phyloP scores from a whole-genome alignment of 140 eudicot genomes.

The Oenanthe javanica region DNA sequence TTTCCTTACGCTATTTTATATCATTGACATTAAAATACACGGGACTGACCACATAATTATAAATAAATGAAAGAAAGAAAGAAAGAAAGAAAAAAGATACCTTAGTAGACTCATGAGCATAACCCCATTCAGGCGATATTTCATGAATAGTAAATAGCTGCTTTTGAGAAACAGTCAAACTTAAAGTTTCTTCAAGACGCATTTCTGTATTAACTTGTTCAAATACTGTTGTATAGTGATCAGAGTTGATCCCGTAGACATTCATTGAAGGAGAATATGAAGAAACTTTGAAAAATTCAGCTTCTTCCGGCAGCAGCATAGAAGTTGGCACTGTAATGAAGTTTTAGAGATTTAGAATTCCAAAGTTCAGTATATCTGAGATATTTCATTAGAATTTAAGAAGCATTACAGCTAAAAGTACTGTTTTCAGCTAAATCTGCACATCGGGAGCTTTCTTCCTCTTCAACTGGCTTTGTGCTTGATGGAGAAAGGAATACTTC shows the following conservation, averaged over 20 bases:
- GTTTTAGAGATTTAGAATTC: constrained; percentile 16
- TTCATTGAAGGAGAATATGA: constrained; percentile 32
- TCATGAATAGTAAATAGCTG: constrained; percentile 77
- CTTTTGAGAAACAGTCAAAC: constrained; percentile 44
- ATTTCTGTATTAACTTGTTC: constrained; percentile 47
- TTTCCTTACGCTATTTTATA: not conserved
- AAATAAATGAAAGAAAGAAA: not conserved
- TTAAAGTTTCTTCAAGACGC: constrained; percentile 41
- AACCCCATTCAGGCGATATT: constrained; percentile 91
- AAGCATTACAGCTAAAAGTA: constrained; percentile 30
- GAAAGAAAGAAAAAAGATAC: constrained; percentile 24
- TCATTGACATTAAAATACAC: not conserved
- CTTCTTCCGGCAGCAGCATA: constrained; percentile 30
- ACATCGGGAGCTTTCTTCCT: constrained; percentile 26
- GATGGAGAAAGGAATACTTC: constrained; percentile 24
- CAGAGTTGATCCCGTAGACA: constrained; percentile 32
- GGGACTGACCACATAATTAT: not conserved
- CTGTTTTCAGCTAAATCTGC: constrained; percentile 27
- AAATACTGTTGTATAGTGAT: constrained; percentile 36
- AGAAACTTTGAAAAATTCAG: constrained; percentile 37
- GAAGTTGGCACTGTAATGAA: constrained; percentile 37
- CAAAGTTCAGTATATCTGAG: constrained; percentile 2
- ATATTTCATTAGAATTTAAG: constrained; percentile 5
- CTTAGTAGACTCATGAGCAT: constrained; percentile 74
- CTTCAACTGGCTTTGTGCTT: constrained; percentile 25